Base-by-base conservation (phyloP, 2,329 filamentous ascomycete genomes). In the Colletotrichum endophyticum region DNA sequence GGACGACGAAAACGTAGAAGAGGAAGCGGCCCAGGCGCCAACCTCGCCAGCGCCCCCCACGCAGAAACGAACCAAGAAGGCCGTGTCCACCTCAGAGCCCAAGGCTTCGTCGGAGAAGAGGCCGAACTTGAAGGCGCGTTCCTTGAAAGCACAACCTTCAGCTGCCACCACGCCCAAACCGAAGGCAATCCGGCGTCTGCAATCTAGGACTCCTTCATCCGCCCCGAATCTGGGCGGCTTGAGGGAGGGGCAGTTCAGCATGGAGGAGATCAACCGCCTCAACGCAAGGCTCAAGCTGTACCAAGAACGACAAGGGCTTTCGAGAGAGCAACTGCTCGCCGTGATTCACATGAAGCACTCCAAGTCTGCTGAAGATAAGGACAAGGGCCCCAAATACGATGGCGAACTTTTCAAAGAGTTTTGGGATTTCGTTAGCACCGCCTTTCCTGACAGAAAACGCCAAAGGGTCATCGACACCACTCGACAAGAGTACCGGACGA, bases 401-500 rank as follows among this genome's bases (percentile, higher is more conserved):
- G 84, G 84, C 32, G 81, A 84, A 16, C 74, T 80, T 6, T 82
- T 87, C 73, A 81, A 82, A 8, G 84, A 88, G 13, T 85, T 93
- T 11, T 93, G 91, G 91, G 80, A 83, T 19, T 79, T 80, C 5
- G 83, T 93, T n/a, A 84, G 84, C 61, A 84, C 86, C 5, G 85
- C 86, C 11, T 89, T 89, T 73, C 89, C 90, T 0, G 83, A 88
- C 62, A 86, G 91, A 13, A 85, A 86, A n/a, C 86, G 89, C 13
- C 86, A 88, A 76, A 91, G 90, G 79, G 82, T 93, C 9, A 89
- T 91, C 74, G 88, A 89, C 70, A 87, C 90, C 77, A 90, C 90
- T 36, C 89, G 93, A 64, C 90, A 92, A 69, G 88, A 89, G 32
- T 95, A 92, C 78, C 92, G 95, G 84, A 93, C 93, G 76, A 94